These are phyloP conservation scores for Aeschynomene evenia DNA, from an alignment of 306 rosid species.

Conservation along the genomic window DNA sequence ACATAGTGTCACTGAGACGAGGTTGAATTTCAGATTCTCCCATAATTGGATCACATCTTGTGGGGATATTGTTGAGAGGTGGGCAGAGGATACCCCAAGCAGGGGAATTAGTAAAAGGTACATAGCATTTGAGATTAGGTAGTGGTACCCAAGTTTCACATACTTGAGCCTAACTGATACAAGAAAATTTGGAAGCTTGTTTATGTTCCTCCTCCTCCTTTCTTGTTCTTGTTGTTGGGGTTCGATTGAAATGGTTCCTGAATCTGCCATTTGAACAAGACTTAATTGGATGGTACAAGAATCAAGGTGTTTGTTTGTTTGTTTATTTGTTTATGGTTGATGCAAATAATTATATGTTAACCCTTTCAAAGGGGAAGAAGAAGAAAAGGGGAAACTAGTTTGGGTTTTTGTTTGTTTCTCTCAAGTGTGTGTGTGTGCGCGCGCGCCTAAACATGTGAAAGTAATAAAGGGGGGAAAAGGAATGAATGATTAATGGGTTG, in stretches of 20 bases:
- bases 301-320: neutral
- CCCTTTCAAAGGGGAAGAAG: neutral
- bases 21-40: constrained; percentile 53
- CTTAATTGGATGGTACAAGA: neutral
- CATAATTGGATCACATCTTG: constrained; percentile 31
- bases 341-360: too few relatives aligned
- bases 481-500: constrained; percentile 4
- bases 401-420: neutral
- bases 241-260: constrained; percentile 30
- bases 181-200: constrained; percentile 66
- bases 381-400: neutral
- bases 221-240: neutral
- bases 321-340: neutral
- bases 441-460: neutral
- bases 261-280: constrained; percentile 23
- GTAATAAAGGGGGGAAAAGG: neutral
- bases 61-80: constrained; percentile 43
- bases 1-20: constrained; percentile 56
- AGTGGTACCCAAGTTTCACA: constrained; percentile 90
- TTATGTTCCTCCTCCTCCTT: neutral
- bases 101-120: constrained; percentile 65
- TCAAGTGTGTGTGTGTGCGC: too few relatives aligned
- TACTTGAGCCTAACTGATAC: constrained; percentile 69
- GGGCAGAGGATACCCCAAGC: constrained; percentile 50
- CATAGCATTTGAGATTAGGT: constrained; percentile 79